Conservation (phyloP, 2,329 filamentous ascomycete genomes). For the Fusarium tupiense region DNA sequence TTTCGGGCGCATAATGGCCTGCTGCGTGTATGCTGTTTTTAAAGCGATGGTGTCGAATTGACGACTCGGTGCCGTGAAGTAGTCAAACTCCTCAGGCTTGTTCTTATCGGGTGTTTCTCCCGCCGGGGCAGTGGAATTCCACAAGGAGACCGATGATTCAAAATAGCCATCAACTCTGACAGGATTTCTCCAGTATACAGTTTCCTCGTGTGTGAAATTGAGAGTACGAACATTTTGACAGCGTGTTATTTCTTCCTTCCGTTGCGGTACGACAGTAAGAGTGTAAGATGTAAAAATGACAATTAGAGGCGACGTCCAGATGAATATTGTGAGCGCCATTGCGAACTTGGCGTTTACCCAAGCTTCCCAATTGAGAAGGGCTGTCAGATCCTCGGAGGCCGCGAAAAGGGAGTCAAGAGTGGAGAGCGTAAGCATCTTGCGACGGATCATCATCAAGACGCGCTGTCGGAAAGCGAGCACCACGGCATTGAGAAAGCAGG, state of each 20-base stretch:
- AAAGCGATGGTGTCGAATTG: conserved; percentile 33
- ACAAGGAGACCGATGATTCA: conserved; percentile 32
- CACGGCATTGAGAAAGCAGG: conserved; percentile 39
- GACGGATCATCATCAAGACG: conserved; percentile 43
- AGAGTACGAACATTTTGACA: conserved; percentile 40
- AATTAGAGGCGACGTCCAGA: conserved; percentile 41
- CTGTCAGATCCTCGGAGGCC: conserved; percentile 38
- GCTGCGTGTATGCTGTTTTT: conserved; percentile 31
- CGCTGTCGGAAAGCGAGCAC: conserved; percentile 40
- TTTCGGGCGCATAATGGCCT: conserved; percentile 29
- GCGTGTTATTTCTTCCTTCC: conserved; percentile 13
- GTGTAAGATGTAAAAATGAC: conserved; percentile 42
- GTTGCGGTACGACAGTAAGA: conserved; percentile 27
- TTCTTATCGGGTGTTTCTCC: not conserved
- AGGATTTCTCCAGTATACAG: conserved; percentile 26
- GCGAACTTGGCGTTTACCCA: conserved; percentile 39
- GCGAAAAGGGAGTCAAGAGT: conserved; percentile 43
- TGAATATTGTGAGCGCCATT: conserved; percentile 41
- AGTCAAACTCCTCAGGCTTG: conserved; percentile 37
- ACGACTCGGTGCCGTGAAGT: conserved; percentile 30
- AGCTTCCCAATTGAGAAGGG: conserved; percentile 40
- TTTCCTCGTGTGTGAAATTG: conserved; percentile 38
- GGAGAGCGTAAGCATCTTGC: conserved; percentile 38
- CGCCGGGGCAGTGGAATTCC: conserved; percentile 31
- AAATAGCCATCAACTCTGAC: conserved; percentile 8